These are phyloP conservation scores for Yarrowia sp. DNA, from an alignment of 805 yeast species.

Conservation along the genomic window DNA sequence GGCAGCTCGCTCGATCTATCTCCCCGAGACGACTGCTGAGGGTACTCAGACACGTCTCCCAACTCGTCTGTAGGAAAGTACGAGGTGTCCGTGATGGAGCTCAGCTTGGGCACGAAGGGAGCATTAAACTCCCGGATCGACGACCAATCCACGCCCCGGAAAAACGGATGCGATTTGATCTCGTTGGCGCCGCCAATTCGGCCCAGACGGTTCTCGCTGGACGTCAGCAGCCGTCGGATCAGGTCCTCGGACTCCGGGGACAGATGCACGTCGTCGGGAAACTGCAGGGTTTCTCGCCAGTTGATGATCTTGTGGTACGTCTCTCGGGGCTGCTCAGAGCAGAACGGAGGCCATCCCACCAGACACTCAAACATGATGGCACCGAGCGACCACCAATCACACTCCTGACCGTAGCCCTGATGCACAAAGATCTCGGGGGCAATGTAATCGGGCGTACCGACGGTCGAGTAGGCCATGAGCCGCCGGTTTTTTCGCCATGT, in stretches of 20 bases:
- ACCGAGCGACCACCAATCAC: constrained; percentile 98
- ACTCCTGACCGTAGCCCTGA: constrained; percentile 94
- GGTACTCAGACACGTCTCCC: constrained; percentile 91
- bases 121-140: constrained; percentile 84
- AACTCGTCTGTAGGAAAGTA: constrained; percentile 98
- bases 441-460: constrained; percentile 94
- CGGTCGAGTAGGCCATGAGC: constrained; percentile 93
- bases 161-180: constrained; percentile 85
- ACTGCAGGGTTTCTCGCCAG: constrained; percentile 83
- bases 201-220: constrained; percentile 78
- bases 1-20: constrained; percentile 61
- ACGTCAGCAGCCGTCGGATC: constrained; percentile 71
- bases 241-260: constrained; percentile 87
- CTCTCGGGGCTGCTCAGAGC: constrained; percentile 92
- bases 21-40: constrained; percentile 48
- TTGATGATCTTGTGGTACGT: constrained; percentile 87
- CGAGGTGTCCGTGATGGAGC: constrained; percentile 91
- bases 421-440: constrained; percentile 92
- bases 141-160: constrained; percentile 95
- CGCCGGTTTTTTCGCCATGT: constrained; percentile 93
- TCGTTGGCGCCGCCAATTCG: constrained; percentile 90
- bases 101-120: constrained; percentile 87
- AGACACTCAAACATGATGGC: constrained; percentile 96
- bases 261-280: constrained; percentile 89
- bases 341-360: constrained; percentile 95